Base-by-base conservation (phyloP, 2,329 filamentous ascomycete genomes). In the Amylocarpus encephaloides region DNA sequence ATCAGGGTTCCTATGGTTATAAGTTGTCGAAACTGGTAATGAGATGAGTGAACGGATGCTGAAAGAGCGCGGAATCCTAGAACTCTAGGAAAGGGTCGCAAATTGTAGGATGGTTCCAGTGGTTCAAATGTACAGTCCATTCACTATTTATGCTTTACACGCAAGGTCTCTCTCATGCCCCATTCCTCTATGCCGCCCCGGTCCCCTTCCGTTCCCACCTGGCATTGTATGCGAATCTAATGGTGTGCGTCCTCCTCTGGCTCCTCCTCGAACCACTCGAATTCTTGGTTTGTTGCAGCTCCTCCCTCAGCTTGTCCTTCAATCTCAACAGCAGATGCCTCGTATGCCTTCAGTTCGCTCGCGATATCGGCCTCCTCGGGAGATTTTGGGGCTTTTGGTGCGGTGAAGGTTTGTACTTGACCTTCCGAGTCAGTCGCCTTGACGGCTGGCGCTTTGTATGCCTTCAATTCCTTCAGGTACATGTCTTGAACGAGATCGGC, bases 401-500 rank as follows among this genome's bases (percentile, higher is more conserved):
- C 69, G 66, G 69, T 68, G 78, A 97, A 98, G 70, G 83, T 88
- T 71, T 93, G 87, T 64, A 97, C 93, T 64, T 95, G 86, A 68
- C 88, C 91, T 63, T 92, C 85, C 68, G 91, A 77, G 68, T 97
- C 93, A 65, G 82, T 81, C 58, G 89, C 79, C 79, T 96, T 95
- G 74, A 92, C 70, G 61, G 82, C 76, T 50, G 87, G 77, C 58
- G 84, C 76, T 82, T 97, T 97, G 86, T 95, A 97, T 73, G 83
- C 82, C 76, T 92, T 93, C 69, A 98, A 83, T 75, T 97, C 91
- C 72, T 85, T 86, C 64, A 98, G 83, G 80, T 98, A 98, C 68
- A 98, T 82, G 70, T 97, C 92, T 75, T 97, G 93, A 65, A 98
- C 88, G 66, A 95, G 83, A 73, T 98, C 93, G 82, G 88, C 93